Base-by-base conservation (phyloP, 148 eudicot genomes). In the Amaranthus hypochondriacus region DNA sequence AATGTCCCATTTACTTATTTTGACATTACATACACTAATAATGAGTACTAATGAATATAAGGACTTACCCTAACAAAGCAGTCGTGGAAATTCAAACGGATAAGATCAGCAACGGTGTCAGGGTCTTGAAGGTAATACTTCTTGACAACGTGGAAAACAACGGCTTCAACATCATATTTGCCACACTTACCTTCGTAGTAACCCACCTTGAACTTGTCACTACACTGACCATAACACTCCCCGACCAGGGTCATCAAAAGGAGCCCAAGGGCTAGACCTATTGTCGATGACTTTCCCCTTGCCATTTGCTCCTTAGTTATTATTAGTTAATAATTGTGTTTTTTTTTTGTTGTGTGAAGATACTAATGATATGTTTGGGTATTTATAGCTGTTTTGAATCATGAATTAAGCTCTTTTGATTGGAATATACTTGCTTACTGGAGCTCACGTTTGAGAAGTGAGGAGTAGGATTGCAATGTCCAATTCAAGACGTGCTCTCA, bases 61-160 rank as follows among this genome's bases (percentile, higher is more conserved):
- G 28, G 3, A 73, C 57, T 42, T 69, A 79, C 82, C 82, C 78
- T 70, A 13, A 79, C 78, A 14, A 70, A 63, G 67, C 82, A 79
- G 47, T 79, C 82, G 15, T 79, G 82, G 54, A 79, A 79, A 3
- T 79, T 75, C 13, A 79, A 28, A n/a, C 82, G 82, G 49, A 79
- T 11, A 18, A 79, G 78, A 56, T 70, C 78, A 64, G 82, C 66
- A 57, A 79, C 71, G 6, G 78, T 74, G 43, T 74, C 78, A 18
- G 48, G 39, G 4, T 79, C 78, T 15, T 62, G 2, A 10, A 2
- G 0, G 4, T 39, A 79, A 18, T 69, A 54, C 15, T 70, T 50
- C 67, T 70, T 79, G 3, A 79, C 82, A 9, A 79, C 18, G 15
- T 21, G 5, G 11, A 74, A 79, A 5, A 58, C 14, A 4, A 75